Evolutionary conservation across 257 asterid species (phyloP).

Genomic region (Scutellaria barbata): DNA sequence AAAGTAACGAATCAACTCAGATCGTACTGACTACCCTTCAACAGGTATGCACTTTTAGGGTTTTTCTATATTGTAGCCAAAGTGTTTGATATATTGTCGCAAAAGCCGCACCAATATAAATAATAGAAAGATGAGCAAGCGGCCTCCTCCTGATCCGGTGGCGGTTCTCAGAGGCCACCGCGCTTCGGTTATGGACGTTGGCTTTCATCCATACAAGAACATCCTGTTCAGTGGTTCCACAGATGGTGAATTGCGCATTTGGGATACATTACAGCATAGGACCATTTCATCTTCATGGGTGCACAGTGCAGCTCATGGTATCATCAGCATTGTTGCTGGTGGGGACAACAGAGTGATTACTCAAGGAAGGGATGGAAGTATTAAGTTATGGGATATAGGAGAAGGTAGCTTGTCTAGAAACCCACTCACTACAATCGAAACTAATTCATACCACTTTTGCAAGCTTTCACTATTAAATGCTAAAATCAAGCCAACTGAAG

Average conservation of each 20-base stretch:
- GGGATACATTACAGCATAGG: constrained; percentile 83
- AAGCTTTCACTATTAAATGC: constrained; percentile 66
- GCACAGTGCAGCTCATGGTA: constrained; percentile 93
- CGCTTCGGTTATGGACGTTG: constrained; percentile 79
- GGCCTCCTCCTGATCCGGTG: constrained; percentile 88
- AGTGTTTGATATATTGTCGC: constrained; percentile 55
- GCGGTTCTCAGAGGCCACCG: constrained; percentile 96
- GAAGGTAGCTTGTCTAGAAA: constrained; percentile 70
- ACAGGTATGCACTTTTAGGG: not conserved
- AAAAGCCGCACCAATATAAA: constrained; percentile 15
- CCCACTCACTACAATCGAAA: constrained; percentile 67
- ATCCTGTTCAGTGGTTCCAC: constrained; percentile 77
- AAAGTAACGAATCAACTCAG: too few species aligned
- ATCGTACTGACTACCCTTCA: not conserved
- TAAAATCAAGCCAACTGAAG: constrained; percentile 34
- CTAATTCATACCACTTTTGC: constrained; percentile 89
- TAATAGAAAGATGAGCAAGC: constrained; percentile 60
- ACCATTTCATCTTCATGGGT: constrained; percentile 85
- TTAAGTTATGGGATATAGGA: constrained; percentile 84
- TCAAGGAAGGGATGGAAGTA: constrained; percentile 94
- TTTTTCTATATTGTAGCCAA: constrained; percentile 14
- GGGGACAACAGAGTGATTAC: constrained; percentile 71
- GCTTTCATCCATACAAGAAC: constrained; percentile 74
- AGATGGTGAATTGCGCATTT: constrained; percentile 88
- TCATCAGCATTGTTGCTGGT: constrained; percentile 60